These are phyloP conservation scores for Penicillium longicatenatum DNA, from an alignment of 495 filamentous ascomycete genomes.

Conservation along the genomic window DNA sequence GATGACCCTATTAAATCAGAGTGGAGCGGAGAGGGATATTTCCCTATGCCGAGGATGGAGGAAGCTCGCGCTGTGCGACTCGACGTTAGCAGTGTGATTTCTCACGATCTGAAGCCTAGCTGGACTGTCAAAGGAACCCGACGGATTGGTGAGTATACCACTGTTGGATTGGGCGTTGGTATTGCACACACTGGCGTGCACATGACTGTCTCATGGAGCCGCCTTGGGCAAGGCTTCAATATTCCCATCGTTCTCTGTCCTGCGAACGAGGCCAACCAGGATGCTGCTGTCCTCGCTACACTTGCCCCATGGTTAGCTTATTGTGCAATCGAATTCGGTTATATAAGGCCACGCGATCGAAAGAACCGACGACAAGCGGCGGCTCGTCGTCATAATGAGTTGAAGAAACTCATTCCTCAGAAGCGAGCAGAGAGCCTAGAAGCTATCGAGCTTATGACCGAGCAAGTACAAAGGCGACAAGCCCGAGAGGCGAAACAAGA, in stretches of 20 bases:
- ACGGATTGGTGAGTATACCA: conserved; percentile 40
- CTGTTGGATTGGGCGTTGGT: conserved; percentile 43
- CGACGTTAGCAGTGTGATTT: conserved; percentile 28
- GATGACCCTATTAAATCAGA: conserved; percentile 37
- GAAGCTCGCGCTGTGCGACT: conserved; percentile 41
- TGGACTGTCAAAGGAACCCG: conserved; percentile 45
- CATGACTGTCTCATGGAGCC: conserved; percentile 43
- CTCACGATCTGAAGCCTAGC: conserved; percentile 25
- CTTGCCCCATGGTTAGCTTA: conserved; percentile 53
- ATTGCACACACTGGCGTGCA: conserved; percentile 37
- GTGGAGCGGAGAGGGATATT: conserved; percentile 48
- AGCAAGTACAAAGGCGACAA: conserved; percentile 52
- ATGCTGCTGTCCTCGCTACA: conserved; percentile 40
- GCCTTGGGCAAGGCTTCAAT: conserved; percentile 45
- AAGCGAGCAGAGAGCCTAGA: conserved; percentile 52
- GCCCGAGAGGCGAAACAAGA: conserved; percentile 36
- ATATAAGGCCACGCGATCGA: conserved; percentile 43
- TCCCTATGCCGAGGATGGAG: conserved; percentile 31
- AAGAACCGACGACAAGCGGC: conserved; percentile 36
- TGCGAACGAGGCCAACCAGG: conserved; percentile 35
- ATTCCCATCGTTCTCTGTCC: conserved; percentile 45
- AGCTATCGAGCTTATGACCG: conserved; percentile 53
- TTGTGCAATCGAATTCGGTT: conserved; percentile 51
- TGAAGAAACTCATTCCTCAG: conserved; percentile 45
- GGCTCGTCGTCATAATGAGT: conserved; percentile 39